Evolutionary conservation across 225 moss, liverwort and hornwort species (phyloP).

Genomic region (Straminergon stramineum): DNA sequence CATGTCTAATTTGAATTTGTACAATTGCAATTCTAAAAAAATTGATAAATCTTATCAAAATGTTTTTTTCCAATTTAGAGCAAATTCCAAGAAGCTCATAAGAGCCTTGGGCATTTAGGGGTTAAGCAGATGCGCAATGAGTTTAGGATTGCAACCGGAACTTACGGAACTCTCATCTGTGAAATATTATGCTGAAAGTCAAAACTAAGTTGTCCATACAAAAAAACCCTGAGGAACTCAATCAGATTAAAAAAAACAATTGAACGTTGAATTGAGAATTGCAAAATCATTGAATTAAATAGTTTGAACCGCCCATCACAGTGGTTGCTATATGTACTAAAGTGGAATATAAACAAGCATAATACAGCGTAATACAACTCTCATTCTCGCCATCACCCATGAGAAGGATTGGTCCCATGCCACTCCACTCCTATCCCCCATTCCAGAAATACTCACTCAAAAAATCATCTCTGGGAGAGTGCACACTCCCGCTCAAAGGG

Average conservation of each 20-base stretch:
- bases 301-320: background rate
- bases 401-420: background rate
- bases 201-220: background rate
- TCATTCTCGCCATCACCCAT: background rate
- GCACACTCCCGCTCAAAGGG: background rate
- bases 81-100: too few species aligned
- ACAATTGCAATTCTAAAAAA: too few species aligned
- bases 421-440: background rate
- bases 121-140: background rate
- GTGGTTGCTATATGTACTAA: background rate
- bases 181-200: too few species aligned
- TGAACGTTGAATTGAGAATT: background rate
- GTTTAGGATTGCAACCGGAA: background rate
- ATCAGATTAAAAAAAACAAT: background rate
- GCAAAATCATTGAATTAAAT: background rate
- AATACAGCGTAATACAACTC: conserved; percentile 4
- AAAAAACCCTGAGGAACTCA: background rate
- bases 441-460: background rate
- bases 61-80: too few species aligned
- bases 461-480: background rate
- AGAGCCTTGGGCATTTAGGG: too few species aligned
- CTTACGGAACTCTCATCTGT: background rate
- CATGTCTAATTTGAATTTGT: too few species aligned
- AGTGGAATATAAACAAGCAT: background rate
- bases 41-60: too few species aligned